A percentile compares a stretch with the other conserved stretches of the same genome.
phyloP scores from a whole-genome alignment of 2,329 filamentous ascomycete species.

The Arthrobotrys pseudoclavata region DNA sequence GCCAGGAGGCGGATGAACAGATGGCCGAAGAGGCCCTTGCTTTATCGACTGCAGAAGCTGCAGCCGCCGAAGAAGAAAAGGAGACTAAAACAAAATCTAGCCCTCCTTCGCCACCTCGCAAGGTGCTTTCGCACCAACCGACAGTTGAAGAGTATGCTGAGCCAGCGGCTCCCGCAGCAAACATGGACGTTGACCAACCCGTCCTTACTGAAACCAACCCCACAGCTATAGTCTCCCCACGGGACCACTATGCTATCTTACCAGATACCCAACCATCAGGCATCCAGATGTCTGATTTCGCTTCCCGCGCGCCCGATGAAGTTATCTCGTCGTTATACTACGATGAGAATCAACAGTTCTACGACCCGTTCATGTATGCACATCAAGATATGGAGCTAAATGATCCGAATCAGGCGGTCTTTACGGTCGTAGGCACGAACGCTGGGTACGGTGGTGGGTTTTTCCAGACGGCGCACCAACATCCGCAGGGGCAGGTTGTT shows the following conservation, averaged over 20 bases:
- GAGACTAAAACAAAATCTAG: slow-evolving; percentile 15
- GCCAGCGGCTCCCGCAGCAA: slow-evolving; percentile 9
- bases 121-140: slow-evolving; percentile 12
- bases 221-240: slow-evolving; percentile 36
- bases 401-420: slow-evolving; percentile 56
- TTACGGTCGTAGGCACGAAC: slow-evolving; percentile 45
- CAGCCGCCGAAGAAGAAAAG: slow-evolving; percentile 27
- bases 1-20: slow-evolving; percentile 54
- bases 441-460: slow-evolving; percentile 40
- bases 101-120: slow-evolving; percentile 30
- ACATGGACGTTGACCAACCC: slow-evolving; percentile 53
- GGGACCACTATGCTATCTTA: slow-evolving; percentile 45
- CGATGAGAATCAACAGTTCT: slow-evolving; percentile 44
- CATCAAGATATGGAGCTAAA: slow-evolving; percentile 58
- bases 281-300: slow-evolving; percentile 56
- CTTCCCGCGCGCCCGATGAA: slow-evolving; percentile 48
- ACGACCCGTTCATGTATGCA: slow-evolving; percentile 55
- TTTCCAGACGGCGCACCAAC: slow-evolving; percentile 50
- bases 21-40: slow-evolving; percentile 52
- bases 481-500: slow-evolving; percentile 13
- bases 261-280: slow-evolving; percentile 52
- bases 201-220: slow-evolving; percentile 44
- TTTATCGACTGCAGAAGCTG: slow-evolving; percentile 36
- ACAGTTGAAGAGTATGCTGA: slow-evolving; percentile 56
- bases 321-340: slow-evolving; percentile 52